Evolutionary conservation across 2,329 filamentous ascomycete genomes (phyloP).

Genomic region (Colletotrichum sp.): DNA sequence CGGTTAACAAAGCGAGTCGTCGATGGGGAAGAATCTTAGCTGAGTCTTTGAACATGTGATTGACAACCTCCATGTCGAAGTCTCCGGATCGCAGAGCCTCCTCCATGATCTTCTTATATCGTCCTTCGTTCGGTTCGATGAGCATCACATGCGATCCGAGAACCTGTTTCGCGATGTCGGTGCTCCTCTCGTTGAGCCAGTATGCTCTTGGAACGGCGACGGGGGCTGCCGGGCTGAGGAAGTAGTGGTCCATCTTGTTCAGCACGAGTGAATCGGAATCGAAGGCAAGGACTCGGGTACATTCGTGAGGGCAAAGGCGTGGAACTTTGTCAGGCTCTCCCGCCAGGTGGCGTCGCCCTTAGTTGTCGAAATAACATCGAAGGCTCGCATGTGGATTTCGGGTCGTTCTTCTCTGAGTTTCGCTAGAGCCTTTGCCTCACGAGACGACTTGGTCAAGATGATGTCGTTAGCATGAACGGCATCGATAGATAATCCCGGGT

Average conservation of each 20-base stretch:
- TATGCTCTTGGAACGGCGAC: slow-evolving; percentile 75
- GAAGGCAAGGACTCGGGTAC: slow-evolving; percentile 50
- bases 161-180: slow-evolving; percentile 37
- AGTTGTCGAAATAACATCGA: neutral
- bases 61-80: slow-evolving; percentile 73
- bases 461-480: neutral
- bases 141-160: slow-evolving; percentile 60
- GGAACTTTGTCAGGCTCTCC: slow-evolving; percentile 70
- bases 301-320: slow-evolving; percentile 73
- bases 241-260: slow-evolving; percentile 71
- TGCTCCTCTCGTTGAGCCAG: slow-evolving; percentile 56
- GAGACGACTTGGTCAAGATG: neutral
- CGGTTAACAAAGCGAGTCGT: slow-evolving; percentile 63
- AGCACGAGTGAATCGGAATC: slow-evolving; percentile 70
- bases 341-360: slow-evolving; percentile 56
- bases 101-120: slow-evolving; percentile 42
- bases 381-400: neutral
- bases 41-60: slow-evolving; percentile 61
- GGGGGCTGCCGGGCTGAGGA: slow-evolving; percentile 64
- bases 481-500: too few species aligned
- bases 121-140: slow-evolving; percentile 48
- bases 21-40: slow-evolving; percentile 69
- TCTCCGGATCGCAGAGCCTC: slow-evolving; percentile 37
- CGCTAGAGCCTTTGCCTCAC: neutral
- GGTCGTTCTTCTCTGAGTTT: neutral